Conservation (phyloP, 2,329 filamentous ascomycete species). For the Byssothecium circinans region DNA sequence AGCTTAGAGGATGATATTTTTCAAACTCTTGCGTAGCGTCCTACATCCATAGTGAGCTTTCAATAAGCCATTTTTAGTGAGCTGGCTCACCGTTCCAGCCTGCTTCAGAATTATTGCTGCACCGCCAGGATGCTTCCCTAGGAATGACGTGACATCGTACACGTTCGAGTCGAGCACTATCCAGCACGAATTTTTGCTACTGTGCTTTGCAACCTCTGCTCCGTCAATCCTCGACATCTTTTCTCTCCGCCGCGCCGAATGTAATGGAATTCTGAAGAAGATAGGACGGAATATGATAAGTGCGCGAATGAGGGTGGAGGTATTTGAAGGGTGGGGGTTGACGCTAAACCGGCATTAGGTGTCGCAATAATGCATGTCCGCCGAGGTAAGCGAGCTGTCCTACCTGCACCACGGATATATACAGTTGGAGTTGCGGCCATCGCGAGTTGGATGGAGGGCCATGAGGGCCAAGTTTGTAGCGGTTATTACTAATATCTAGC, state of each 20-base stretch:
- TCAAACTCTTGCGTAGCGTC: conserved; percentile 41
- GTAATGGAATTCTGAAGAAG: neutral
- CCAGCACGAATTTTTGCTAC: conserved; percentile 54
- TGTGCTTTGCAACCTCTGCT: conserved; percentile 39
- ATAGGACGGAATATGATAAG: neutral
- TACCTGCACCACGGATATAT: no score
- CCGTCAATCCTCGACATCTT: conserved; percentile 32
- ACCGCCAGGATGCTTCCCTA: conserved; percentile 64
- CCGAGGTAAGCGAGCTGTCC: no score
- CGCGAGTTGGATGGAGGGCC: no score
- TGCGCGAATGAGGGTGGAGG: neutral
- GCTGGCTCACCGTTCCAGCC: conserved; percentile 47
- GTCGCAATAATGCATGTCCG: no score
- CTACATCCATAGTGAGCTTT: conserved; percentile 17
- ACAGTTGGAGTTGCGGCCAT: no score
- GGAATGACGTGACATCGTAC: conserved; percentile 67
- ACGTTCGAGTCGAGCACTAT: conserved; percentile 68
- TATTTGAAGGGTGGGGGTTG: no score
- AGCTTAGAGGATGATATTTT: conserved; percentile 38
- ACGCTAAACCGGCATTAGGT: no score
- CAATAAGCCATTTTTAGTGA: neutral
- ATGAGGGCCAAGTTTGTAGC: no score
- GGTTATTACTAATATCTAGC: no score
- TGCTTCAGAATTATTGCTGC: conserved; percentile 44
- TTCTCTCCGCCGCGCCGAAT: neutral